A percentile compares a stretch with the other conserved stretches of the same genome.
Evolutionary conservation across 2,329 filamentous ascomycete species (phyloP).

Genomic region (Clonostachys chloroleuca): DNA sequence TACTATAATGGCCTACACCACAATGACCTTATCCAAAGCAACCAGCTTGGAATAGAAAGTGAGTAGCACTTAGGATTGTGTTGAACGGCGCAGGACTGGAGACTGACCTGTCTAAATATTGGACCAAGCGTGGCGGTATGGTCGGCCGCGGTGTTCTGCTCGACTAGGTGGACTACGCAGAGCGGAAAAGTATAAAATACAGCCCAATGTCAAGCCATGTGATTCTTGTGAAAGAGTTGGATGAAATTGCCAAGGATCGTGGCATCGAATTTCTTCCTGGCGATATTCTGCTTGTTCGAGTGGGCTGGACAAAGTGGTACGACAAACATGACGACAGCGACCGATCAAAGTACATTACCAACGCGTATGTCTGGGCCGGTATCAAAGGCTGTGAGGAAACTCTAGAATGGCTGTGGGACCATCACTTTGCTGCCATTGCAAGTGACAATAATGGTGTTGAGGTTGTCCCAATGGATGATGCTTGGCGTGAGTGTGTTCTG

Average conservation of each 20-base stretch:
- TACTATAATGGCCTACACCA: slow-evolving; percentile 4
- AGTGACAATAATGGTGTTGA: slow-evolving; percentile 55
- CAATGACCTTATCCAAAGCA: slow-evolving; percentile 3
- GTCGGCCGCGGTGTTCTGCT: slow-evolving; percentile 43
- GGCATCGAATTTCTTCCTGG: slow-evolving; percentile 38
- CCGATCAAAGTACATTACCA: slow-evolving; percentile 28
- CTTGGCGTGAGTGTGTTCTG: slow-evolving; percentile 17
- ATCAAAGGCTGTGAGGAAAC: slow-evolving; percentile 30
- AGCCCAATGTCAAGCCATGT: slow-evolving; percentile 32
- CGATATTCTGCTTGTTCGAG: slow-evolving; percentile 45
- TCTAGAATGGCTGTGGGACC: slow-evolving; percentile 39
- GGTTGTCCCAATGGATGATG: slow-evolving; percentile 42
- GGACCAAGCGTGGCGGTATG: slow-evolving; percentile 3
- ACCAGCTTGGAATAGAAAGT: slow-evolving; percentile 5
- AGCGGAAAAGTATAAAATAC: slow-evolving; percentile 25
- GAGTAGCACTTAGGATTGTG: background rate
- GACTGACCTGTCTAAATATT: background rate
- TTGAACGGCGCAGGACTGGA: too few relatives aligned
- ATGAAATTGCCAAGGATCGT: slow-evolving; percentile 28
- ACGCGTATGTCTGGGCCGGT: slow-evolving; percentile 38
- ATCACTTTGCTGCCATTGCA: slow-evolving; percentile 38
- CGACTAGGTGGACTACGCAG: slow-evolving; percentile 41
- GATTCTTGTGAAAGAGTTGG: slow-evolving; percentile 18
- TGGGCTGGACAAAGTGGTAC: slow-evolving; percentile 22
- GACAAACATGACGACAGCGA: slow-evolving; percentile 22